A percentile compares a stretch with the other conserved stretches of the same genome.
These are phyloP conservation scores for Pythium oligandrum DNA, from an alignment of 352 stramenopile species.

Conservation along the genomic window DNA sequence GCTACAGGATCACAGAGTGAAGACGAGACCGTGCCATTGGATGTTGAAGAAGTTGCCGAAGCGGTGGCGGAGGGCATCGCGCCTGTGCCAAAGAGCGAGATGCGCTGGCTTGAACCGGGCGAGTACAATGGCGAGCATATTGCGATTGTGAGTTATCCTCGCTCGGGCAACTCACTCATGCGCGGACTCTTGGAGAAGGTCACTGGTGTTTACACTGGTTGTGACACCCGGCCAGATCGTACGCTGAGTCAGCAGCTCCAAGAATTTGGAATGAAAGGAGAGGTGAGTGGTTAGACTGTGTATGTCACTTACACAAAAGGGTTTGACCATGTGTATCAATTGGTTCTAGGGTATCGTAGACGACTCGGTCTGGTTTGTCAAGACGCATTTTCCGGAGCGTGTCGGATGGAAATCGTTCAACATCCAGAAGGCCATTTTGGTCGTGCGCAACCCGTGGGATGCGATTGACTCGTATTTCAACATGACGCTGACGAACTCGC, in stretches of 20 bases:
- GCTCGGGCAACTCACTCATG: slow-evolving; percentile 97
- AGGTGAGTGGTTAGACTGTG: slow-evolving; percentile 20
- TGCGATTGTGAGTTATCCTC: slow-evolving; percentile 95
- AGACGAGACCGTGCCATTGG: slow-evolving; percentile 2
- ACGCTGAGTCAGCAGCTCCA: slow-evolving; percentile 88
- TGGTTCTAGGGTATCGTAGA: slow-evolving; percentile 91
- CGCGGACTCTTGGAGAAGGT: slow-evolving; percentile 93
- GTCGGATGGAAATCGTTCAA: slow-evolving; percentile 85
- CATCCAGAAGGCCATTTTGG: slow-evolving; percentile 78
- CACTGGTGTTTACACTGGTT: slow-evolving; percentile 95
- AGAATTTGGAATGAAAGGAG: slow-evolving; percentile 87
- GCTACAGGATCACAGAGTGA: not conserved
- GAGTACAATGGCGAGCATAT: slow-evolving; percentile 70
- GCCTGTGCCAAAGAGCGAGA: slow-evolving; percentile 7
- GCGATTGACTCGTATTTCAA: slow-evolving; percentile 99
- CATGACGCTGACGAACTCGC: slow-evolving; percentile 93
- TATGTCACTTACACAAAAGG: not conserved
- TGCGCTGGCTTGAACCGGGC: slow-evolving; percentile 66
- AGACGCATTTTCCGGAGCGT: slow-evolving; percentile 98
- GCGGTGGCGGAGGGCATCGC: slow-evolving; percentile 5
- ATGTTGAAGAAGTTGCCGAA: slow-evolving; percentile 11
- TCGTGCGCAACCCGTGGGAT: slow-evolving; percentile 96
- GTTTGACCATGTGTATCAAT: slow-evolving; percentile 16
- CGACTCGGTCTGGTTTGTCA: slow-evolving; percentile 95
- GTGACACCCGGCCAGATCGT: slow-evolving; percentile 94